A percentile compares a stretch with the other conserved stretches of the same genome.
phyloP scores from a whole-genome alignment of 129 eudicot genomes.

The Gnaphalium uliginosum region DNA sequence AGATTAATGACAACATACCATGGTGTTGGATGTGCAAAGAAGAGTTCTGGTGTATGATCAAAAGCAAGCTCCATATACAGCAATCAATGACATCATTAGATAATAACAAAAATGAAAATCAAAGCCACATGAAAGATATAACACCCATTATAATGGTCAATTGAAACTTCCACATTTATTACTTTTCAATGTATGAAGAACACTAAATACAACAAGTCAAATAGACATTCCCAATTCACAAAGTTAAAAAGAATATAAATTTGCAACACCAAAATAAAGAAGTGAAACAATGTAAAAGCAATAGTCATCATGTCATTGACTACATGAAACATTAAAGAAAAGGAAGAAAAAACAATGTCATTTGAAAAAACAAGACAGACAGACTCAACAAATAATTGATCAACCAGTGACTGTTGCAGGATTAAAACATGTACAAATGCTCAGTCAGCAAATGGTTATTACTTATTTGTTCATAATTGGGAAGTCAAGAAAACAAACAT shows the following conservation, averaged over 20 bases:
- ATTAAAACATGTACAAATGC: conserved; percentile 43
- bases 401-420: conserved; percentile 36
- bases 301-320: conserved; percentile 26
- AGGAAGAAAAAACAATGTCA: conserved; percentile 16
- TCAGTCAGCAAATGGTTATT: conserved; percentile 34
- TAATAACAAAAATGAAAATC: not conserved
- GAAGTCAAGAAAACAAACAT: conserved; percentile 9
- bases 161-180: conserved; percentile 27
- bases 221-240: conserved; percentile 15
- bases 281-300: conserved; percentile 18
- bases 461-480: conserved; percentile 18
- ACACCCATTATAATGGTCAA: not conserved
- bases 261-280: conserved; percentile 14
- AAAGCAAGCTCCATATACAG: conserved; percentile 5
- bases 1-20: conserved; percentile 20
- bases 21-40: conserved; percentile 1
- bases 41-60: not conserved
- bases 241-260: conserved; percentile 33
- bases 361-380: conserved; percentile 24
- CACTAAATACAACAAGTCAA: conserved; percentile 20
- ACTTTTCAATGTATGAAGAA: conserved; percentile 20
- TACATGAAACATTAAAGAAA: conserved; percentile 24
- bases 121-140: not conserved
- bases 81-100: conserved; percentile 3
- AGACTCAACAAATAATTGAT: conserved; percentile 19